phyloP scores from a whole-genome alignment of 495 filamentous ascomycete species.

The Podospora appendiculata region DNA sequence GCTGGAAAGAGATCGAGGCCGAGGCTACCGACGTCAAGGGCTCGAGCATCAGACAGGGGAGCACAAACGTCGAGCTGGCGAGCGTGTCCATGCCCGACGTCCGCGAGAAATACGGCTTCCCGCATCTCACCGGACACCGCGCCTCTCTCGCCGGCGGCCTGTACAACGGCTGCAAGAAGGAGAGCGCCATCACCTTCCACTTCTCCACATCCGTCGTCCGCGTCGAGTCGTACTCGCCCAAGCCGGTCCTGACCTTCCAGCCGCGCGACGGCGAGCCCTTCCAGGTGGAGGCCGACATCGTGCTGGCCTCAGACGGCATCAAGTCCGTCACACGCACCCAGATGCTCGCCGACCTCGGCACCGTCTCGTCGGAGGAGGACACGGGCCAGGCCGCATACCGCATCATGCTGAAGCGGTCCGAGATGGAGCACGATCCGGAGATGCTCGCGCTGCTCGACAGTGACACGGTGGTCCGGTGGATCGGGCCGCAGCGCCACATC shows the following conservation, averaged over 20 bases:
- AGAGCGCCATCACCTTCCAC: conserved; percentile 61
- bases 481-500: conserved; percentile 70
- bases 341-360: conserved; percentile 50
- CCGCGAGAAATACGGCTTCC: conserved; percentile 58
- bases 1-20: conserved; percentile 58
- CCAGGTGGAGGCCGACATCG: conserved; percentile 54
- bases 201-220: conserved; percentile 49
- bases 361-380: conserved; percentile 54
- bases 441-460: conserved; percentile 58
- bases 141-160: conserved; percentile 61
- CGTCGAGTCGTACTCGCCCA: conserved; percentile 47
- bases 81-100: conserved; percentile 64
- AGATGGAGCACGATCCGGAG: conserved; percentile 60
- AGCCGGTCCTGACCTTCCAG: conserved; percentile 46
- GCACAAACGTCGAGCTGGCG: conserved; percentile 57
- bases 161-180: conserved; percentile 57
- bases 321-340: conserved; percentile 55
- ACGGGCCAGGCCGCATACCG: conserved; percentile 77
- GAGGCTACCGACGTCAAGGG: conserved; percentile 48
- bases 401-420: conserved; percentile 65
- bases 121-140: conserved; percentile 74
- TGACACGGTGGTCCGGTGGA: conserved; percentile 68
- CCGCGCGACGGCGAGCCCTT: conserved; percentile 51
- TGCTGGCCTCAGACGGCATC: conserved; percentile 69
- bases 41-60: conserved; percentile 47